Conservation (phyloP, 441 rosid genomes). For the Eruca vesicaria region DNA sequence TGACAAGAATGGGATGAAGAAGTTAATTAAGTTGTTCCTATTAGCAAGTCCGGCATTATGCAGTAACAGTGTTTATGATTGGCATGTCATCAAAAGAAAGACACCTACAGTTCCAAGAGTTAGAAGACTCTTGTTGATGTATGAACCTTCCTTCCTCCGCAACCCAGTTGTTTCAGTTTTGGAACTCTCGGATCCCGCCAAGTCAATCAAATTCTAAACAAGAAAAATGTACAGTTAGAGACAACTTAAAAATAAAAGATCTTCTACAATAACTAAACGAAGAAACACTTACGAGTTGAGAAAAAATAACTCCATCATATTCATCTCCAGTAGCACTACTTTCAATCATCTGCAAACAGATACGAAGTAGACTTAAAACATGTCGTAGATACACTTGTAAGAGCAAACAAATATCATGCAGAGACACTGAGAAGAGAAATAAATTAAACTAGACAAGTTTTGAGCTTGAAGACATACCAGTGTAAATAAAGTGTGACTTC, state of each 20-base stretch:
- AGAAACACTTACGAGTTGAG: constrained; percentile 78
- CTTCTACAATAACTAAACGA: constrained; percentile 23
- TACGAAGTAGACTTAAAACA: constrained; percentile 11
- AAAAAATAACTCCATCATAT: constrained; percentile 98
- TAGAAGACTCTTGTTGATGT: constrained; percentile 98
- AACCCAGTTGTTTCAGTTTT: constrained; percentile 99
- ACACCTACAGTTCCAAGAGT: constrained; percentile 97
- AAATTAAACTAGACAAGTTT: background rate
- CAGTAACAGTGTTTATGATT: background rate
- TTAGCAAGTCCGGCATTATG: background rate
- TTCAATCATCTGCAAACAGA: constrained; percentile 88
- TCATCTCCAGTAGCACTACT: constrained; percentile 95
- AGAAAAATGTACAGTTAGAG: constrained; percentile 14
- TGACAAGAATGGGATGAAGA: background rate
- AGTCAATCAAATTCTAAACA: constrained; percentile 92
- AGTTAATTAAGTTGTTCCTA: background rate
- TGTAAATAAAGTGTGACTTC: constrained; percentile 99
- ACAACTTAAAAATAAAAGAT: constrained; percentile 12
- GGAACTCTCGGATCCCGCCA: constrained; percentile 99
- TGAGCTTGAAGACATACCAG: constrained; percentile 50
- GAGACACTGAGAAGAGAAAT: constrained; percentile 5
- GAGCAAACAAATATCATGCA: background rate
- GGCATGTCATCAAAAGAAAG: background rate
- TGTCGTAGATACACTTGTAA: background rate
- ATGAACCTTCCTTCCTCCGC: constrained; percentile 98